Percentiles rank a stretch among this genome's conserved stretches.
phyloP scores from a whole-genome alignment of 2,329 filamentous ascomycete genomes.

The Colletotrichum salicis region DNA sequence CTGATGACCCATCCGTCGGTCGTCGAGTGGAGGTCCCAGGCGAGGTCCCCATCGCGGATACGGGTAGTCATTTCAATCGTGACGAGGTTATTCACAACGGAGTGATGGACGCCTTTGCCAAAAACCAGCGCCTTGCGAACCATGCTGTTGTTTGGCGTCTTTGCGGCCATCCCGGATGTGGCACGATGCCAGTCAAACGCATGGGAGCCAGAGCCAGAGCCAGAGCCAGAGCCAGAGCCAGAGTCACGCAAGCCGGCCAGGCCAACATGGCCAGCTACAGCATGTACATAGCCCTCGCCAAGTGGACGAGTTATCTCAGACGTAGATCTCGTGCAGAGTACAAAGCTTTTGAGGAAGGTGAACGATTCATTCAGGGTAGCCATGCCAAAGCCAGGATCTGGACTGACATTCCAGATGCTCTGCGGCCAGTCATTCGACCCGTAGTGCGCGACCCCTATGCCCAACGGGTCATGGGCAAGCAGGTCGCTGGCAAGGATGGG shows the following conservation, averaged over 20 bases:
- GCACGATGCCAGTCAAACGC: conserved; percentile 18
- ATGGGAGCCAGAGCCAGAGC: neutral
- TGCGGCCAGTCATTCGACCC: conserved; percentile 32
- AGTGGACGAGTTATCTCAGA: conserved; percentile 16
- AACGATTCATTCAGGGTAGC: conserved; percentile 28
- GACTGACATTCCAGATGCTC: conserved; percentile 28
- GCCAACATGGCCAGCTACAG: conserved; percentile 24
- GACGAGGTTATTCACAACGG: conserved; percentile 22
- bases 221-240: neutral
- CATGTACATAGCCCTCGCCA: conserved; percentile 29
- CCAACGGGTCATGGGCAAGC: conserved; percentile 33
- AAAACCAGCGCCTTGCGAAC: conserved; percentile 14
- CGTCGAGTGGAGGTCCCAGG: conserved; percentile 3
- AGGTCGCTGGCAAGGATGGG: conserved; percentile 37
- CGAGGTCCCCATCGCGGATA: neutral
- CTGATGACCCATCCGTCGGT: conserved; percentile 25
- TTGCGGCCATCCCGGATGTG: conserved; percentile 8
- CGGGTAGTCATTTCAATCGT: conserved; percentile 27
- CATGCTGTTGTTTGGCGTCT: conserved; percentile 26
- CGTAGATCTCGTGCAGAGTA: conserved; percentile 23
- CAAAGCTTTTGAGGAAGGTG: conserved; percentile 26
- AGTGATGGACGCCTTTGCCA: conserved; percentile 9
- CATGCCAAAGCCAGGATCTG: conserved; percentile 32
- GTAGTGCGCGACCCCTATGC: conserved; percentile 33
- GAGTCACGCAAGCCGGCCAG: conserved; percentile 14